These are phyloP conservation scores for Sarocladium kiliense DNA, from an alignment of 2,329 filamentous ascomycete genomes.

Conservation along the genomic window DNA sequence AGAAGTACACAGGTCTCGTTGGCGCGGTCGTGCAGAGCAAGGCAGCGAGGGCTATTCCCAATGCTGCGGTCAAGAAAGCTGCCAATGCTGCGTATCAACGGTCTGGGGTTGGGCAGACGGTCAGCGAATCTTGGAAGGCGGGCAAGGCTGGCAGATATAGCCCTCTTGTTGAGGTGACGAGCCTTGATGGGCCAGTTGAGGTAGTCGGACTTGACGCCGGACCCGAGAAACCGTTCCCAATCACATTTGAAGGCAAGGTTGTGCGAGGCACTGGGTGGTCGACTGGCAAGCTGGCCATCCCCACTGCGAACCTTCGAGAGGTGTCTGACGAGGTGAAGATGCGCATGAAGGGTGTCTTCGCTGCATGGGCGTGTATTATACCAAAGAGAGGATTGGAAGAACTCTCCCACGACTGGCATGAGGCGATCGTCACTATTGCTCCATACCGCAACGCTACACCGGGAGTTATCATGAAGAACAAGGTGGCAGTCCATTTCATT, in stretches of 20 bases:
- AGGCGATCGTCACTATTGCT: conserved; percentile 52
- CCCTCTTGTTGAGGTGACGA: conserved; percentile 24
- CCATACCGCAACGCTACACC: conserved; percentile 41
- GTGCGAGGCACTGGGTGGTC: conserved; percentile 37
- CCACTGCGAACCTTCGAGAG: conserved; percentile 48
- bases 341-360: conserved; percentile 56
- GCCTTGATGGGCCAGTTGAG: conserved; percentile 25
- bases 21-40: conserved; percentile 33
- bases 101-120: not conserved
- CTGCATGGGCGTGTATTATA: conserved; percentile 54
- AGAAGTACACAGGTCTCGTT: conserved; percentile 34
- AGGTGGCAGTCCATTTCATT: conserved; percentile 49
- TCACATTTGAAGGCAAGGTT: conserved; percentile 45
- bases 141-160: conserved; percentile 31
- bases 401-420: conserved; percentile 46
- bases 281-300: conserved; percentile 36
- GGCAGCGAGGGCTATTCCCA: conserved; percentile 31
- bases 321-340: conserved; percentile 48
- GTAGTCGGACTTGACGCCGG: conserved; percentile 45
- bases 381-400: conserved; percentile 24
- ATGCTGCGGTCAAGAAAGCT: conserved; percentile 14
- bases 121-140: conserved; percentile 24
- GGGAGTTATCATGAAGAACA: conserved; percentile 42
- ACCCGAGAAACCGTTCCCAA: conserved; percentile 47
- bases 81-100: not conserved